Evolutionary conservation across 163 green algal species (phyloP).

Genomic region (Picocystis sp.): DNA sequence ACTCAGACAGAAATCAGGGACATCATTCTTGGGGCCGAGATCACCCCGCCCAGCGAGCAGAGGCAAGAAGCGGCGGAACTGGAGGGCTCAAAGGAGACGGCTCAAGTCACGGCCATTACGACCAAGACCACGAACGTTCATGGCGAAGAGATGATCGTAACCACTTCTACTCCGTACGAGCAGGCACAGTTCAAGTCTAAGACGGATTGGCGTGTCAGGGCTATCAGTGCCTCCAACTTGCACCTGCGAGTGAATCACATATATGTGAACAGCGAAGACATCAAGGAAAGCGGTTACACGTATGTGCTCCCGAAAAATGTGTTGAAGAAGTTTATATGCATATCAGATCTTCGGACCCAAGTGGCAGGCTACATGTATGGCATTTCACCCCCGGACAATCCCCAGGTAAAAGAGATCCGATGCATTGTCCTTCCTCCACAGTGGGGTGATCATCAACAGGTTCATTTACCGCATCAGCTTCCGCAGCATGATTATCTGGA

Average conservation of each 20-base stretch:
- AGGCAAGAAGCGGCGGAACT: slow-evolving; percentile 98
- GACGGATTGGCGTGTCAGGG: slow-evolving; percentile 96
- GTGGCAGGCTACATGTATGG: slow-evolving; percentile 90
- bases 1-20: slow-evolving; percentile 96
- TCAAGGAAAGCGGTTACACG: slow-evolving; percentile 76
- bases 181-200: slow-evolving; percentile 81
- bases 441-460: slow-evolving; percentile 84
- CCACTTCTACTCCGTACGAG: slow-evolving; percentile 92
- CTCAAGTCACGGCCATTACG: slow-evolving; percentile 77
- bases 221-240: slow-evolving; percentile 91
- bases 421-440: slow-evolving; percentile 91
- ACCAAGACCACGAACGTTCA: slow-evolving; percentile 93
- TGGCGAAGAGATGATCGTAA: slow-evolving; percentile 98
- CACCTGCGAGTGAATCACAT: slow-evolving; percentile 98
- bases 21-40: slow-evolving; percentile 98
- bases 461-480: slow-evolving; percentile 68
- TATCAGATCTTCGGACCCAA: slow-evolving; percentile 94
- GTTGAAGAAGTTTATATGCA: slow-evolving; percentile 98
- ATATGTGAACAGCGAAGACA: slow-evolving; percentile 86
- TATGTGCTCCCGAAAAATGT: slow-evolving; percentile 99
- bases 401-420: slow-evolving; percentile 72
- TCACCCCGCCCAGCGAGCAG: slow-evolving; percentile 85
- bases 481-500: slow-evolving; percentile 90
- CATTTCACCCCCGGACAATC: slow-evolving; percentile 89
- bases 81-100: slow-evolving; percentile 35